Base-by-base conservation (phyloP, 306 rosid species). In the Cucumis cinereus region DNA sequence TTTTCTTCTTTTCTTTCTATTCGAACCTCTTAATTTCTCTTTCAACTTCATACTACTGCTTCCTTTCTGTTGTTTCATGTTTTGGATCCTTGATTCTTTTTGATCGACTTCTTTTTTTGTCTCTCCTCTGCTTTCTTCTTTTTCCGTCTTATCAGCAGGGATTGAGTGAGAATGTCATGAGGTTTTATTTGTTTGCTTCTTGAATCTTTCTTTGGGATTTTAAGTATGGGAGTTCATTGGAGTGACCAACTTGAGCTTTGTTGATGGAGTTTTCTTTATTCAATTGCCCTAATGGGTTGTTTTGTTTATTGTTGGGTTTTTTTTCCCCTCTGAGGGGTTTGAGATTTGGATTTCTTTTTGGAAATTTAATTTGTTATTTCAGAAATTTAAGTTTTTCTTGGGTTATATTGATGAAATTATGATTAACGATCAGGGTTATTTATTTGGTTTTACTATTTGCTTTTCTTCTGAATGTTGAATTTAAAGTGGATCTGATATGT, bases 401-500 rank as follows among this genome's bases (percentile, higher is more conserved):
- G 38, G 75, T 24, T 45, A 8, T 70, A 7, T 45, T 47, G 58
- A 49, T 49, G 76, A 72, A 28, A 72, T 72, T 71, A 49, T 71
- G 60, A 26, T 49, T 24, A 50, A 28, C 59, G 23, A 71, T 49
- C 76, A 28, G 76, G 13, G 76, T 50, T 28, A 20, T 50, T 30
- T 45, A 52, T 72, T 72, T 72, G 30, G 24, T 49, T 50, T 10
- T 79, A 36, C 63, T 67, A 52, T 73, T 63, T 72, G 45, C 17
- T 82, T 77, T 74, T 76, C 73, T 66, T 83, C 64, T 41, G 79
- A 71, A 86, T 79, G 83, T 79, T 81, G 82, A 81, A 77, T 89
- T 81, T 59, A 63, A 61, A 82, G 86, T 86, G 89, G 97, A 91
- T 93, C 93, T 87, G 83, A 83, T 73, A 50, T 73, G 82, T 84